Evolutionary conservation across 2,329 filamentous ascomycete species (phyloP), one percentile per base, ranked within the genome.

Genomic region (Fusarium anthophilum): DNA sequence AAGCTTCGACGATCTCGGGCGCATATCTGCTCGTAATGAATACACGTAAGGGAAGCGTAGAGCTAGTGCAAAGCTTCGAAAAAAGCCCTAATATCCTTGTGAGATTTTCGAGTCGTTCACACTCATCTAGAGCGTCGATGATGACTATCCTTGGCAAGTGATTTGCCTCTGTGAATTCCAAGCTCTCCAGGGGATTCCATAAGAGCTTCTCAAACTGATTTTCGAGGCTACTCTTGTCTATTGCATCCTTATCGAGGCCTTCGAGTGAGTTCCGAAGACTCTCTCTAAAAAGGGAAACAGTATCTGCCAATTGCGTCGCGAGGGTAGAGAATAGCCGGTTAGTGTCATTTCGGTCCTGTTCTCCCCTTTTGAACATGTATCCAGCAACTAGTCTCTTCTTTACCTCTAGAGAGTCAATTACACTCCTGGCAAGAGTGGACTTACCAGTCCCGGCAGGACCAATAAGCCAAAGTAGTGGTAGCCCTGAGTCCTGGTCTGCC

Each of bases 21-120:
- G 41, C 41, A 18, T 44, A 18, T 1, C 41, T 44, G n/a, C 41
- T 44, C 0, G 41, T 44, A 12, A 44, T 44, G 2, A 44, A 24
- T 0, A 24, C 22, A 8, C 41, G 41, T 1, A 44, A 4, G 15
- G 1, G 41, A 1, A 44, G 10, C n/a, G 1, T 18, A 5, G 41
- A 24, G 6, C 1, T 5, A 12, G 41, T 24, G n/a, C 15, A 44
- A 44, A 44, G 41, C 15, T 18, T 44, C 3, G 41, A 44, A 5
- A 44, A 5, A 24, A 44, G n/a, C 4, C 41, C 4, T 1, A 44
- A 24, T 0, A 44, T 2, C 10, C 41, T 44, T 4, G 6, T 3
- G 6, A 44, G 41, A 12, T 2, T 24, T 1, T 44, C n/a, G 2
- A 1, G n/a, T 0, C 41, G 10, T 3, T 24, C 41, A 12, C 41